Conservation (phyloP, 1,139 yeast species). For the Candida tunisiensis region DNA sequence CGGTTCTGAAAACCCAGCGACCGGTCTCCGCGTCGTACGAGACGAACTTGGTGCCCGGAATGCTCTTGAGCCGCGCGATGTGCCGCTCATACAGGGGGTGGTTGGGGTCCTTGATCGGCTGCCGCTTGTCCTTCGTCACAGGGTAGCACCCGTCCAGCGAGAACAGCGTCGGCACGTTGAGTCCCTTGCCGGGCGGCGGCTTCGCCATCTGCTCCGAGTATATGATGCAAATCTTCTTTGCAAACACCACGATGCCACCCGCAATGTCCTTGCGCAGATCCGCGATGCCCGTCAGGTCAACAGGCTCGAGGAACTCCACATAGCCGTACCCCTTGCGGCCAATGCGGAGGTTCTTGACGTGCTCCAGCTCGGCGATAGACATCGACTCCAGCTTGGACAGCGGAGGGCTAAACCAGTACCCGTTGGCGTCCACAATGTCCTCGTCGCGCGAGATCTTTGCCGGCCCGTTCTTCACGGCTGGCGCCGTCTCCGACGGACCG, state of each 20-base stretch:
- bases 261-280: constrained; percentile 38
- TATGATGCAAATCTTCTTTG: constrained; percentile 42
- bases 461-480: not conserved
- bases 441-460: constrained; percentile 14
- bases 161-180: constrained; percentile 60
- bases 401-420: constrained; percentile 81
- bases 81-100: constrained; percentile 59
- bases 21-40: constrained; percentile 72
- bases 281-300: constrained; percentile 56
- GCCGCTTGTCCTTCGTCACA: constrained; percentile 47
- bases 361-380: constrained; percentile 45
- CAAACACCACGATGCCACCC: constrained; percentile 48
- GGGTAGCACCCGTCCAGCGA: constrained; percentile 73
- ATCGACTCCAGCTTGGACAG: constrained; percentile 40
- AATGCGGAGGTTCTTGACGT: constrained; percentile 49
- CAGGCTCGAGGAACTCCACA: constrained; percentile 62
- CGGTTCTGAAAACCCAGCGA: constrained; percentile 57
- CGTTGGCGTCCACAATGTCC: constrained; percentile 37
- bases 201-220: constrained; percentile 54
- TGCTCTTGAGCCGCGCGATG: constrained; percentile 43
- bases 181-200: constrained; percentile 65
- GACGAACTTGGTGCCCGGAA: constrained; percentile 45
- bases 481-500: not conserved
- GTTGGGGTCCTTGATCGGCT: constrained; percentile 63
- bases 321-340: constrained; percentile 73